Percentiles rank a stretch among this genome's conserved stretches.
Evolutionary conservation across 2,329 filamentous ascomycete species (phyloP).

Genomic region (Sporothrix globosa): DNA sequence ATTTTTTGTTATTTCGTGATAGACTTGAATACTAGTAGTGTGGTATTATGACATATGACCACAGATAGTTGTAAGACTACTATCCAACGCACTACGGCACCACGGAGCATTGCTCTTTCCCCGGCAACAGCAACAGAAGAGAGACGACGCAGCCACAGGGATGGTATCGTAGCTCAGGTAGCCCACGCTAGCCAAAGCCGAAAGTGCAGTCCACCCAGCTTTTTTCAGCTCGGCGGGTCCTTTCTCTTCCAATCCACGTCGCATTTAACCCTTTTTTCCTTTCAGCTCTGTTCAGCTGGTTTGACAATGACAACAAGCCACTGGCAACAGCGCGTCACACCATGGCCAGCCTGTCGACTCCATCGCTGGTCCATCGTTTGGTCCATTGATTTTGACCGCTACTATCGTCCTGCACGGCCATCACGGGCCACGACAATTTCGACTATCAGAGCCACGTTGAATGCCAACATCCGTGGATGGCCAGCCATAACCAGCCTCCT

Average conservation of each 20-base stretch:
- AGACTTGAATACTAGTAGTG: background rate
- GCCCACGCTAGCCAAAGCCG: conserved; percentile 4
- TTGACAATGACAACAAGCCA: background rate
- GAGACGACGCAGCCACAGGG: conserved; percentile 5
- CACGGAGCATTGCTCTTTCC: background rate
- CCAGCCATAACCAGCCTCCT: background rate
- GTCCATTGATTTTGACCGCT: conserved; percentile 2
- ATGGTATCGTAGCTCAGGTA: background rate
- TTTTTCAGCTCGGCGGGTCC: conserved; percentile 12
- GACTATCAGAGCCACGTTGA: too few relatives aligned
- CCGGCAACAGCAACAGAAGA: background rate
- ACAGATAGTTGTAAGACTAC: too few relatives aligned
- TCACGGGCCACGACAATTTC: background rate
- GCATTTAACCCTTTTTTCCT: background rate
- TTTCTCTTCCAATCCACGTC: background rate
- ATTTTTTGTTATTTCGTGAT: background rate
- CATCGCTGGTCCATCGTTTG: background rate
- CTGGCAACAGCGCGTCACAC: conserved; percentile 5
- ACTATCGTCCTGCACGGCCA: background rate
- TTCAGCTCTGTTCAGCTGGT: conserved; percentile 15
- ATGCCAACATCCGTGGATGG: too few relatives aligned
- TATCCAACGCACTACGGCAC: too few relatives aligned
- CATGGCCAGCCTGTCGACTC: background rate
- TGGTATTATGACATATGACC: too few relatives aligned
- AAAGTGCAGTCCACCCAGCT: background rate